A percentile compares a stretch with the other conserved stretches of the same genome.
Conservation (phyloP, 2,329 filamentous ascomycete species). For the Lachnellula suecica region DNA sequence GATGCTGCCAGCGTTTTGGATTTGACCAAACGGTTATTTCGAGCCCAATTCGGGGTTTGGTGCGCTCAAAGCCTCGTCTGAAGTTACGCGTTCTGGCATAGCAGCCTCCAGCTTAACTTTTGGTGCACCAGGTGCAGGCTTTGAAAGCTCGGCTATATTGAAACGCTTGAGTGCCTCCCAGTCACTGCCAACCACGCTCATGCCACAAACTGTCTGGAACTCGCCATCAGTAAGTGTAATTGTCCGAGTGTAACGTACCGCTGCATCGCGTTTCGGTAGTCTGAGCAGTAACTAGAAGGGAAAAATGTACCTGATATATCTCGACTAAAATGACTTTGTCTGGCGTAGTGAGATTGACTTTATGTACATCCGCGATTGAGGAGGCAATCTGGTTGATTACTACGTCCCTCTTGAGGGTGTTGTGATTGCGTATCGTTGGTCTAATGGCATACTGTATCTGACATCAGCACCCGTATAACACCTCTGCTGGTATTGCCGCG, state of each 20-base stretch:
- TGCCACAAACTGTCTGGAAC: slow-evolving; percentile 67
- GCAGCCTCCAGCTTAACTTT: slow-evolving; percentile 11
- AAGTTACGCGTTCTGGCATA: slow-evolving; percentile 23
- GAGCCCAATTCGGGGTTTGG: too few species aligned
- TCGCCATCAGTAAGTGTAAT: slow-evolving; percentile 16
- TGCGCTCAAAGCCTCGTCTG: slow-evolving; percentile 20
- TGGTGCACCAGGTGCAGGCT: slow-evolving; percentile 22
- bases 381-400: slow-evolving; percentile 68
- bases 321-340: slow-evolving; percentile 80
- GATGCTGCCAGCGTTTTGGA: too few species aligned
- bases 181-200: slow-evolving; percentile 71
- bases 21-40: too few species aligned
- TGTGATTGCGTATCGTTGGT: slow-evolving; percentile 74
- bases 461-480: too few species aligned
- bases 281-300: not conserved
- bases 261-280: slow-evolving; percentile 6
- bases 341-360: slow-evolving; percentile 74
- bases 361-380: slow-evolving; percentile 57
- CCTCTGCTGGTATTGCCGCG: not conserved
- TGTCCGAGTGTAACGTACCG: slow-evolving; percentile 16
- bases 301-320: slow-evolving; percentile 67
- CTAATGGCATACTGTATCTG: slow-evolving; percentile 74
- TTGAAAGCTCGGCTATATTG: slow-evolving; percentile 75
- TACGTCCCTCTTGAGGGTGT: slow-evolving; percentile 61
- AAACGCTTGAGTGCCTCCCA: slow-evolving; percentile 75